phyloP scores from a whole-genome alignment of 768 basidiomycete species.

The Tulasnella sp. region DNA sequence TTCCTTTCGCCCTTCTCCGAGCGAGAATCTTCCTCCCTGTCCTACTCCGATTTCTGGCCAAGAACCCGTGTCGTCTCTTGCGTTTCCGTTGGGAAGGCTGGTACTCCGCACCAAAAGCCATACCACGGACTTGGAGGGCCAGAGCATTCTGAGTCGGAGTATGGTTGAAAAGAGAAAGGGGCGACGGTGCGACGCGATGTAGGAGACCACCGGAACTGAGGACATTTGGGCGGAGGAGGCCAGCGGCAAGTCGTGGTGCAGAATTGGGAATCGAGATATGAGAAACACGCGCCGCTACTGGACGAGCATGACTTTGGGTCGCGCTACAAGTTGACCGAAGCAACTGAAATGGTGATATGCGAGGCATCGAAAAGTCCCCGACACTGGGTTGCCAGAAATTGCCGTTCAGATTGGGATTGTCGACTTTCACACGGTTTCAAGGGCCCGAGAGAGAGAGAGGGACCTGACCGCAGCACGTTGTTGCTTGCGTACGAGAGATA shows the following conservation, averaged over 20 bases:
- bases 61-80: slow-evolving; percentile 87
- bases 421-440: too few species aligned
- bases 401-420: too few species aligned
- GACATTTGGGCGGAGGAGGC: background rate
- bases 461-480: too few species aligned
- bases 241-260: background rate
- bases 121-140: slow-evolving; percentile 41
- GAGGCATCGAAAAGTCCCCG: too few species aligned
- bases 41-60: slow-evolving; percentile 55
- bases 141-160: background rate
- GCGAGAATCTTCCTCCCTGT: slow-evolving; percentile 61
- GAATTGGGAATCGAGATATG: background rate
- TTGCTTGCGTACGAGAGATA: too few species aligned
- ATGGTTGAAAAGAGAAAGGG: too few species aligned
- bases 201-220: background rate
- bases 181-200: background rate
- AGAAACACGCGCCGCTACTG: background rate
- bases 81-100: slow-evolving; percentile 88
- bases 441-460: too few species aligned
- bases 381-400: too few species aligned
- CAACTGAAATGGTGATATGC: too few species aligned
- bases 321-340: background rate
- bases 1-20: slow-evolving; percentile 59
- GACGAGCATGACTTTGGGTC: background rate
- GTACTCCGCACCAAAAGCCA: slow-evolving; percentile 72